Base-by-base conservation (phyloP, 1,284 basidiomycete genomes). In the Apiotrichum gamsii region DNA sequence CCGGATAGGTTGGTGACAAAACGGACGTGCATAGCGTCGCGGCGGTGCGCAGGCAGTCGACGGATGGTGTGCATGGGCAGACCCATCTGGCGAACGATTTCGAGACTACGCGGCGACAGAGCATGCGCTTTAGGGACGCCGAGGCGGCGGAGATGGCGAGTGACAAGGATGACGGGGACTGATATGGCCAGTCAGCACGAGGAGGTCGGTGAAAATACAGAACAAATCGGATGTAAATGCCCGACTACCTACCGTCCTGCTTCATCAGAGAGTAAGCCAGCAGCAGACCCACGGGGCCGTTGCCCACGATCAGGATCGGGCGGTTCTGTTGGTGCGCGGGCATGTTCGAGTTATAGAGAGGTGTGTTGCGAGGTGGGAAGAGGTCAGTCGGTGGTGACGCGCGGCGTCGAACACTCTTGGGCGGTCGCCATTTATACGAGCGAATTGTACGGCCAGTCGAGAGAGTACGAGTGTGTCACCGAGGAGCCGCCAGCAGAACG, bases 101-200 rank as follows among this genome's bases (percentile, higher is more conserved):
- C 59, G 19, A 60, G 47, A 3, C 56, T 55, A 5, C 59, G 54
- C 0, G 59, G 52, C 1, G 56, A 54, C 16, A 60, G 46, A 5
- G 54, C 57, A 29, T 60, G 59, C 1, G 59, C 59, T 44, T 60
- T 60, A 1, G 59, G 59, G 0, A 56, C 56, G 3, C 52, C 54
- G 18, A 60, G 51, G 14, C 54, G 56, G 36, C 50, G 51, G 18
- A 52, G 47, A 38, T 60, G 59, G 1, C 59, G 46, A 10, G 50
- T 49, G 32, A 58, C 37, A 11, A 60, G 28, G 23, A 58, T 58
- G 3, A 60, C 59, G 13, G 57, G 54, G 6, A 60, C 59, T 60
- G 45, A 13, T 8, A 11, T n/a, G 19, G 23, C 19, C 36, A 20
- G 23, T n/a, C n/a, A n/a, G n/a, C n/a, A n/a, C n/a, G n/a, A n/a